phyloP scores from a whole-genome alignment of 148 eudicot genomes.

The Cornus suecica region DNA sequence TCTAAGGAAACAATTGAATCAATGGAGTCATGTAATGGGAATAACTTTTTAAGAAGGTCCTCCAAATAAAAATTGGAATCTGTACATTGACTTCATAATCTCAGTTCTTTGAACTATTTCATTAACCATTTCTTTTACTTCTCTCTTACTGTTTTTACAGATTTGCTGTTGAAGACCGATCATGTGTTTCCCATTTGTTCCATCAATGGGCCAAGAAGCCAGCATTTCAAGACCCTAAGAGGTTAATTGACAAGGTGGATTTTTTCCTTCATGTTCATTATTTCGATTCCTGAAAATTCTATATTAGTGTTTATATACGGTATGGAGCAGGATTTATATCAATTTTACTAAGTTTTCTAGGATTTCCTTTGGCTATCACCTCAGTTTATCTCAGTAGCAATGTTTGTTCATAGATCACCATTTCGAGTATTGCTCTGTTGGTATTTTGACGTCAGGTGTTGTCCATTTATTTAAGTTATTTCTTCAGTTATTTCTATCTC shows the following conservation, averaged over 20 bases:
- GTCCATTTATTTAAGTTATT: not conserved
- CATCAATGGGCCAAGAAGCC: constrained; percentile 96
- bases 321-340: not conserved
- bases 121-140: constrained; percentile 3
- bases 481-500: not conserved
- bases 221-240: constrained; percentile 84
- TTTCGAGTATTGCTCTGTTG: too few relatives aligned
- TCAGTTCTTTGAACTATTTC: not conserved
- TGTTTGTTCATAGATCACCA: too few relatives aligned
- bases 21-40: constrained; percentile 43
- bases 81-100: not conserved
- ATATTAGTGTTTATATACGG: not conserved
- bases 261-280: not conserved
- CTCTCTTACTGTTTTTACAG: constrained; percentile 31
- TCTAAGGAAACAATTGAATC: constrained; percentile 31
- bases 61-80: not conserved
- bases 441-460: too few relatives aligned
- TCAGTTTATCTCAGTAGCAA: too few relatives aligned
- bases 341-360: too few relatives aligned
- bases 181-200: constrained; percentile 72
- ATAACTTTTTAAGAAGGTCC: constrained; percentile 67
- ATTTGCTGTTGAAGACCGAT: constrained; percentile 68
- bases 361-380: too few relatives aligned
- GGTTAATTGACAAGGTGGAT: constrained; percentile 83
- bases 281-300: not conserved